These are phyloP conservation scores for Capsicum rhomboideum DNA, from an alignment of 257 asterid genomes.

Conservation along the genomic window DNA sequence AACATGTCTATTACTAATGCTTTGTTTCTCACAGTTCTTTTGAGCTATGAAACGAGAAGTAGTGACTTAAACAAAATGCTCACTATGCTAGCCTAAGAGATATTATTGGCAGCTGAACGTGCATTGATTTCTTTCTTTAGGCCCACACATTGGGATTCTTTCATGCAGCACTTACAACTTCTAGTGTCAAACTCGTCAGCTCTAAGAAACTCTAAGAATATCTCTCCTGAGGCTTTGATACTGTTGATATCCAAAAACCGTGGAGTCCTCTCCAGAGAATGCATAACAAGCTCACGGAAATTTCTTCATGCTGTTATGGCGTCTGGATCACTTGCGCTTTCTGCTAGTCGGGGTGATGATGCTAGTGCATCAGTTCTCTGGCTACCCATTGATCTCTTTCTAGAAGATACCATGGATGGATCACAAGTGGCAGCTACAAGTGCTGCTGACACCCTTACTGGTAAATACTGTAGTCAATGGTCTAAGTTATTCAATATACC, in stretches of 20 bases:
- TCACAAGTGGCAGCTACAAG: conserved; percentile 67
- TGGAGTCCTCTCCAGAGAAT: conserved; percentile 48
- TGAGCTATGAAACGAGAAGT: not conserved
- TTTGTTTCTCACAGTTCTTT: not conserved
- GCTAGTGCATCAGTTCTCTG: conserved; percentile 62
- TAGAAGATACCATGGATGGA: conserved; percentile 90
- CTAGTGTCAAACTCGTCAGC: conserved; percentile 69
- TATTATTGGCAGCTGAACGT: not conserved
- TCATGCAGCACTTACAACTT: conserved; percentile 60
- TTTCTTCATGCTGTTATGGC: conserved; percentile 64
- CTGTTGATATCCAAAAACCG: conserved; percentile 59
- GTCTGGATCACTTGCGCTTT: conserved; percentile 39
- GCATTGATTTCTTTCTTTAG: conserved; percentile 27
- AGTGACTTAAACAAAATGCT: not conserved
- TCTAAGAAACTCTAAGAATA: conserved; percentile 60
- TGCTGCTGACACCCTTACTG: conserved; percentile 78
- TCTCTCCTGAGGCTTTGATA: conserved; percentile 69
- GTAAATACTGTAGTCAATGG: conserved; percentile 12
- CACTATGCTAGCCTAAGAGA: not conserved
- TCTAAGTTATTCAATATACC: not conserved
- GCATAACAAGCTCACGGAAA: conserved; percentile 64
- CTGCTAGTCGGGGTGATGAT: conserved; percentile 48
- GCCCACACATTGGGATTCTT: conserved; percentile 72
- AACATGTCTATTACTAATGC: not conserved
- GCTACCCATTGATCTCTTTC: conserved; percentile 93